Evolutionary conservation across 345 rosid species (phyloP), one percentile per base, ranked within the genome.

Genomic region (Geranium rotundifolium): DNA sequence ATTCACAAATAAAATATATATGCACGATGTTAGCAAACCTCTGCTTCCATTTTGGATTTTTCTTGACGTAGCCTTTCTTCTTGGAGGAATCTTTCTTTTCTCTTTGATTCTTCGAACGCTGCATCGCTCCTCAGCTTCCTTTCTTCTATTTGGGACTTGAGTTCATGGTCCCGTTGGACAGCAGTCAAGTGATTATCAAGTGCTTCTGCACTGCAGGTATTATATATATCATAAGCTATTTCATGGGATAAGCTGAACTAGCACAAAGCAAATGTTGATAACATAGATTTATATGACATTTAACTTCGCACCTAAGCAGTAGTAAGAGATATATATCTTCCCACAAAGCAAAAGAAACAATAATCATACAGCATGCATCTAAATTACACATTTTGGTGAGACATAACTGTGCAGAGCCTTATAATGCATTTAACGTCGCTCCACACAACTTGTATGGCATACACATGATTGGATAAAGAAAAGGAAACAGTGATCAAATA

Each of bases 81-180:
- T 69, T 80, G 82, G 69, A 77, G 77, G 65, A 86, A 90, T 68
- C 73, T 89, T 78, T 85, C 97, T 74, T 76, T 84, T 75, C 90
- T 81, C 69, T 80, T 92, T 71, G 89, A 85, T 67, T 92, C 98
- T 79, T 92, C 98, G 64, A 76, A 69, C 65, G 88, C 96, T 67
- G 93, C 92, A 77, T 87, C 98, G 69, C 68, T 87, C 80, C 81
- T 79, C 68, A 90, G 68, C 80, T 75, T 90, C 73, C 88, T 88
- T 77, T 87, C 99, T 75, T 88, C 97, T 67, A 87, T 85, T 70
- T 86, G 96, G 12, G 91, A 93, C 77, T 82, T 93, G 30, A 78
- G 70, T 77, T 87, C 82, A 75, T 88, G 88, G 37, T 93, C 90
- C 65, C 84, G 83, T 75, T 86, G 99, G 70, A 93, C 63, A 65